A percentile compares a stretch with the other conserved stretches of the same genome.
phyloP scores from a whole-genome alignment of 345 rosid genomes.

The Citropsis articulata region DNA sequence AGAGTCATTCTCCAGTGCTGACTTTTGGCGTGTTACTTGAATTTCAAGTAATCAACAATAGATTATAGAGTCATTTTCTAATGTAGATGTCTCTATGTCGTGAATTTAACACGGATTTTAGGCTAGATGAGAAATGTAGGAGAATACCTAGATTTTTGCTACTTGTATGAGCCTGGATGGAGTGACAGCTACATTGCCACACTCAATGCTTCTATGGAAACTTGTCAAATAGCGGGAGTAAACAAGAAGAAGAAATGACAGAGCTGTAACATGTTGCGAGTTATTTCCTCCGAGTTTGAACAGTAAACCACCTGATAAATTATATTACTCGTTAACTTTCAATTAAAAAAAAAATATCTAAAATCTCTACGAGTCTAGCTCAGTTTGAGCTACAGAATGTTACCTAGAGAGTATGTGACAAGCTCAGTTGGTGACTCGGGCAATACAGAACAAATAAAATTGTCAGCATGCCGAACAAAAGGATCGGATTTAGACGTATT shows the following conservation, averaged over 20 bases:
- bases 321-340: background rate
- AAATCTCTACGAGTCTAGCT: background rate
- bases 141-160: slow-evolving; percentile 45
- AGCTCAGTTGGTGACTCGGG: slow-evolving; percentile 46
- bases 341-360: too few relatives aligned
- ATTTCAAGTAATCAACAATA: too few relatives aligned
- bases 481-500: slow-evolving; percentile 5
- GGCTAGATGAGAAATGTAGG: background rate
- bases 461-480: slow-evolving; percentile 28
- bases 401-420: slow-evolving; percentile 43
- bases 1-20: background rate
- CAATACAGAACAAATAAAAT: slow-evolving; percentile 42
- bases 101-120: background rate
- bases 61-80: background rate
- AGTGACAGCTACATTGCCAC: slow-evolving; percentile 28
- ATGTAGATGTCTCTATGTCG: background rate
- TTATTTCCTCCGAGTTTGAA: slow-evolving; percentile 53
- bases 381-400: background rate
- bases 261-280: slow-evolving; percentile 46
- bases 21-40: background rate
- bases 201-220: slow-evolving; percentile 17
- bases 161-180: slow-evolving; percentile 31
- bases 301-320: slow-evolving; percentile 41
- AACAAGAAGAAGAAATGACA: slow-evolving; percentile 47
- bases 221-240: slow-evolving; percentile 38